These are phyloP conservation scores for Rhodotorula diobovata DNA, from an alignment of 768 basidiomycete genomes.

Conservation along the genomic window DNA sequence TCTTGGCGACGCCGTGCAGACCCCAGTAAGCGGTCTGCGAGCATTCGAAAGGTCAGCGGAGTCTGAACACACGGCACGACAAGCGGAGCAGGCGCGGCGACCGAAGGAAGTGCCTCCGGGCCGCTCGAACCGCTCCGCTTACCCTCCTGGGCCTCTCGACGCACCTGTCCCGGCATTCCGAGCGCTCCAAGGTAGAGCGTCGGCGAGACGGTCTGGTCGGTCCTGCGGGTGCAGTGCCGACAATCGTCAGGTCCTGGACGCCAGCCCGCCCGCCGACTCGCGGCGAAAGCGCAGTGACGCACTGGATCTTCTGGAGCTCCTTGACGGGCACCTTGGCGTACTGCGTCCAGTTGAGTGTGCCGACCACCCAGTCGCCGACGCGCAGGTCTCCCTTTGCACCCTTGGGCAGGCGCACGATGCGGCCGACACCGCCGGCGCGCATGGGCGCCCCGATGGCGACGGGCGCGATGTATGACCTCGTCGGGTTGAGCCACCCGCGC, in stretches of 20 bases:
- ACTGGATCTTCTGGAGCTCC: constrained; percentile 58
- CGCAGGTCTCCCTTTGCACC: constrained; percentile 46
- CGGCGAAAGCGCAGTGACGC: too few species aligned
- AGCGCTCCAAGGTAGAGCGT: constrained; percentile 67
- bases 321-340: constrained; percentile 60
- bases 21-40: constrained; percentile 85
- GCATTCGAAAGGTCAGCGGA: too few species aligned
- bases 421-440: constrained; percentile 48
- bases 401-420: constrained; percentile 48
- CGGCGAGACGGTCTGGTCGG: constrained; percentile 10
- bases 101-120: too few species aligned
- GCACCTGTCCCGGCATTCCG: constrained; percentile 58
- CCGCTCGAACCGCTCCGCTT: too few species aligned
- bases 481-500: constrained; percentile 72
- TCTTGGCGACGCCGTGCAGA: constrained; percentile 68
- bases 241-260: background rate
- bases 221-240: background rate
- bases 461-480: constrained; percentile 66
- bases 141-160: too few species aligned
- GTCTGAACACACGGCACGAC: too few species aligned
- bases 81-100: too few species aligned
- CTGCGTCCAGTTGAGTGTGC: constrained; percentile 68
- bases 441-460: constrained; percentile 60
- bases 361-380: constrained; percentile 67
- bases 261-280: too few species aligned